phyloP scores from a whole-genome alignment of 2,329 filamentous ascomycete genomes.

The Colletotrichum melonis region DNA sequence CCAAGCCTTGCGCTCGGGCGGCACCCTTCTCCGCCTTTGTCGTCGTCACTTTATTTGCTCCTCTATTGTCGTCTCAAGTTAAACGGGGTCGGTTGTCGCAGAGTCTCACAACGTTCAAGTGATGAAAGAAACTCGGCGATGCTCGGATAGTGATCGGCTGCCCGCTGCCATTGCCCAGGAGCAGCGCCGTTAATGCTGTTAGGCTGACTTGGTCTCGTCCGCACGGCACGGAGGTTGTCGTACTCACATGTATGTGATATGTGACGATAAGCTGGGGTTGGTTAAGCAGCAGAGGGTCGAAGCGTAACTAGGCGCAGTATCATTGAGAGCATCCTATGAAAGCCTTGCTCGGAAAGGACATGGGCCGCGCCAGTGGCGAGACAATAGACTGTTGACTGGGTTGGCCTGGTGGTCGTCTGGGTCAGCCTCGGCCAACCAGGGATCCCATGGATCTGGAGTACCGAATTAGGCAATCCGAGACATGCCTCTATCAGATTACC shows the following conservation, averaged over 20 bases:
- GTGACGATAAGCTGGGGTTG: neutral
- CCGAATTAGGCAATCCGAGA: conserved; percentile 26
- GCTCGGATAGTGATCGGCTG: neutral
- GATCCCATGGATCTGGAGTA: conserved; percentile 4
- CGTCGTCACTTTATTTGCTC: conserved; percentile 5
- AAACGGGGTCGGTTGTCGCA: neutral
- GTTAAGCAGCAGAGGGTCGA: neutral
- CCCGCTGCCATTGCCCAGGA: neutral
- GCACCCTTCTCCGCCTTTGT: neutral
- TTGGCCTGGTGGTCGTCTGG: conserved; percentile 7
- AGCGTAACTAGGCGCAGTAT: neutral
- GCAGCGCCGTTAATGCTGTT: neutral
- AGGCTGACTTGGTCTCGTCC: neutral
- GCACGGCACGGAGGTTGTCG: neutral
- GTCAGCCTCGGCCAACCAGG: neutral
- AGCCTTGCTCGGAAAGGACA: neutral
- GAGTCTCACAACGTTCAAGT: neutral
- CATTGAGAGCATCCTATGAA: neutral
- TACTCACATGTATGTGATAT: conserved; percentile 6
- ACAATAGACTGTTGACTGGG: neutral
- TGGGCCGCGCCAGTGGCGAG: neutral
- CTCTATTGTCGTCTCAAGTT: neutral
- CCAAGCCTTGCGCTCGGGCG: conserved; percentile 22
- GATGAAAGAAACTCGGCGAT: neutral
- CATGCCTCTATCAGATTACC: conserved; percentile 20